Base-by-base conservation (phyloP, 202 grass and related monocot species). In the Hordeum pubiflorum region DNA sequence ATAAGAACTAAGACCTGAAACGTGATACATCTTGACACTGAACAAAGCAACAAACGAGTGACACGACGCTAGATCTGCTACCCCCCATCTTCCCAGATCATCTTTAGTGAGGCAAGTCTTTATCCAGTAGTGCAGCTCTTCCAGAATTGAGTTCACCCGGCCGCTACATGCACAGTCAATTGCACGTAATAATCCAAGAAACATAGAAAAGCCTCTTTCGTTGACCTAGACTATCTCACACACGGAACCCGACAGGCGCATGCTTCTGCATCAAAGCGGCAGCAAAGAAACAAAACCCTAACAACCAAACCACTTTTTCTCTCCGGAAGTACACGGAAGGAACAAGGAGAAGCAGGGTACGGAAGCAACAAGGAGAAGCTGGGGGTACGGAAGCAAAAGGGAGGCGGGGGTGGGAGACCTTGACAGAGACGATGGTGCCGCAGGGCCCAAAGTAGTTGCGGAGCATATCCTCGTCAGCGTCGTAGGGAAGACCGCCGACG, bases 401-500 rank as follows among this genome's bases (percentile, higher is more conserved):
- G 44, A 6, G 58, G 15, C 6, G 24, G 40, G 37, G 4, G 0
- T 7, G 22, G 31, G 46, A 29, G 20, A 97, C 93, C 88, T 97
- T 97, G 77, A 97, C 66, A 63, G 86, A 69, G 66, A 91, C 81
- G 86, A 97, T 89, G 78, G 78, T 79, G 88, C 93, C 93, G 86
- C 83, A 97, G 46, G 74, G 77, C 41, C 80, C 91, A 68, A 93
- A 93, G 78, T 83, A 87, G 60, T 63, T 72, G 59, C 86, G 93
- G 44, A 97, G 91, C 75, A 84, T 73, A 2, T 91, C 86, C 77
- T 93, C 91, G 69, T 83, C 81, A 70, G 83, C 86, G 38, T 97
- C 93, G 84, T 97, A 97, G 39, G 93, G 93, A 1, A 97, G 79
- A 20, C 93, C 93, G 26, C 93, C 93, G 2, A 97, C 93, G 78